These are phyloP conservation scores for Cercospora janseana DNA, from an alignment of 2,329 filamentous ascomycete species.

Conservation along the genomic window DNA sequence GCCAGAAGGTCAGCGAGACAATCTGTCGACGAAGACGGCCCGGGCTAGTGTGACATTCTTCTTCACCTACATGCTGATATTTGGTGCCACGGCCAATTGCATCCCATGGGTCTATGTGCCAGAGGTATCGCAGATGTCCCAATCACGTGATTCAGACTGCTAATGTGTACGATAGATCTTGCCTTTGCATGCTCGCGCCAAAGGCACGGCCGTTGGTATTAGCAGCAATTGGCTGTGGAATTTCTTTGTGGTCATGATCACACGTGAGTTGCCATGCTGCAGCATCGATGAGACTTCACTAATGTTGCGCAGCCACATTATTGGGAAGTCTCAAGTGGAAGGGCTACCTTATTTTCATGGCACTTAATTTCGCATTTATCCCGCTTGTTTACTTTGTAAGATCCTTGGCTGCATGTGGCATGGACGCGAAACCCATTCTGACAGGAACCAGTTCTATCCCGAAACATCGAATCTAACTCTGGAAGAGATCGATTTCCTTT, in stretches of 20 bases:
- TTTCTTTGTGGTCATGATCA: conserved; percentile 39
- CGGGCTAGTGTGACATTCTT: conserved; percentile 52
- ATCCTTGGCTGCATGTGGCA: neutral
- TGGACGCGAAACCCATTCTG: no score
- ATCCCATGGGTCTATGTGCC: conserved; percentile 54
- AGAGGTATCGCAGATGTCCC: no score
- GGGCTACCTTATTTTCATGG: conserved; percentile 55
- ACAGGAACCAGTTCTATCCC: conserved; percentile 35
- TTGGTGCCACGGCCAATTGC: conserved; percentile 47
- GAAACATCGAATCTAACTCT: conserved; percentile 47
- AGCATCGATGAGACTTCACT: conserved; percentile 28
- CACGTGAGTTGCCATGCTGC: conserved; percentile 28
- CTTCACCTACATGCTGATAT: conserved; percentile 44
- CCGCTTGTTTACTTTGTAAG: conserved; percentile 48
- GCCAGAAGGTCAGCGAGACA: conserved; percentile 27
- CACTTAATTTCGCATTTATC: conserved; percentile 48
- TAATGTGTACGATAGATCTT: no score
- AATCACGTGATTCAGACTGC: no score
- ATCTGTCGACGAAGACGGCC: conserved; percentile 40
- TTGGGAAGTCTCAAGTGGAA: conserved; percentile 46
- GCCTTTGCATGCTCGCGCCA: conserved; percentile 50
- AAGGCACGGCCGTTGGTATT: conserved; percentile 52
- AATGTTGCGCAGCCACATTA: conserved; percentile 8
- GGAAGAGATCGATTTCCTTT: conserved; percentile 48
- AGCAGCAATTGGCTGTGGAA: conserved; percentile 52